Conservation (phyloP, 768 basidiomycete genomes). For the Chlorophyllum brunneum region DNA sequence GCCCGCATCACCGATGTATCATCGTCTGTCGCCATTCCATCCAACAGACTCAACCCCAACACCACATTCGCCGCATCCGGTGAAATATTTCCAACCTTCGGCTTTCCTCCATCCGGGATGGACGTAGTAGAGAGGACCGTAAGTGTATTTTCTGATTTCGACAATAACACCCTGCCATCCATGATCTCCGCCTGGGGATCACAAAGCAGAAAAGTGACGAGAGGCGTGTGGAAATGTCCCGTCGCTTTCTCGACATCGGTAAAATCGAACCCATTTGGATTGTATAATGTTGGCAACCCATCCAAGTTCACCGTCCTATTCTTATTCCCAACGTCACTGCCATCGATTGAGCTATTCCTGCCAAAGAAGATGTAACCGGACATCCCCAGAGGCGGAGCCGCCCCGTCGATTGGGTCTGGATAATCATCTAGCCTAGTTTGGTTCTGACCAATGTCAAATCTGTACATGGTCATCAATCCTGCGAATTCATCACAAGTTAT, state of each 20-base stretch:
- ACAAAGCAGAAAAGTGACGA: neutral
- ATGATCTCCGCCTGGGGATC: neutral
- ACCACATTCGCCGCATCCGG: neutral
- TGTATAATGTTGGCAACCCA: neutral
- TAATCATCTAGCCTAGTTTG: neutral
- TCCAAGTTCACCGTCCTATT: too few species aligned
- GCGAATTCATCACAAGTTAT: neutral
- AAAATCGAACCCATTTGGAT: neutral
- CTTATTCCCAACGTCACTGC: too few species aligned
- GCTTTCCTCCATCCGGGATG: neutral
- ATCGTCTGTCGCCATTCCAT: neutral
- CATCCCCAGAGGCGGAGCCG: too few species aligned
- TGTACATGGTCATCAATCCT: neutral
- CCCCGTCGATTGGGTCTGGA: neutral
- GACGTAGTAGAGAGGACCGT: neutral
- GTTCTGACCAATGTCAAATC: neutral
- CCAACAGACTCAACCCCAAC: neutral
- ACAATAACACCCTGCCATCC: neutral
- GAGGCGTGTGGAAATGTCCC: neutral
- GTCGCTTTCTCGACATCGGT: neutral
- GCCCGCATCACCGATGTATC: neutral
- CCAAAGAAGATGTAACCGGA: constrained; percentile 1
- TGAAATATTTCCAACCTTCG: neutral
- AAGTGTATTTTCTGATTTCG: neutral
- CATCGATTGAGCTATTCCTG: constrained; percentile 1